phyloP scores from a whole-genome alignment of 2,329 filamentous ascomycete species.

The Penicillium sumatraense region DNA sequence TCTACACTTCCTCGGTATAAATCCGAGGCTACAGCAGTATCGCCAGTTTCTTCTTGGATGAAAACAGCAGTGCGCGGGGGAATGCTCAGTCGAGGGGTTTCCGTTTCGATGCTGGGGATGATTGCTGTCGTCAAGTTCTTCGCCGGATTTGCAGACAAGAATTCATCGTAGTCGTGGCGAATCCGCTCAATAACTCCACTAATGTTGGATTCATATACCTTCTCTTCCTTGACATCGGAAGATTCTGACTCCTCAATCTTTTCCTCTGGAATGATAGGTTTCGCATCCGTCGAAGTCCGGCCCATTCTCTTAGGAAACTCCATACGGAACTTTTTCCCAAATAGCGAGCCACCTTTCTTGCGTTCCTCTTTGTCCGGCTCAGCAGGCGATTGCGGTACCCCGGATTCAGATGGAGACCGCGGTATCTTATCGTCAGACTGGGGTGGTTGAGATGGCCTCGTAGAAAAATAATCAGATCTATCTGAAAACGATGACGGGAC shows the following conservation, averaged over 20 bases:
- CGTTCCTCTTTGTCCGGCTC: conserved; percentile 67
- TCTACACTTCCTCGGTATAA: conserved; percentile 89
- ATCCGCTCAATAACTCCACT: conserved; percentile 52
- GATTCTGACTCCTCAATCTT: conserved; percentile 63
- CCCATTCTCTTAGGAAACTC: conserved; percentile 78
- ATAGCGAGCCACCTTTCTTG: conserved; percentile 62
- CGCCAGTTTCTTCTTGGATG: conserved; percentile 68
- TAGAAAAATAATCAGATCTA: conserved; percentile 76
- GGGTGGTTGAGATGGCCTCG: conserved; percentile 49
- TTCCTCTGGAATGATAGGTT: conserved; percentile 75
- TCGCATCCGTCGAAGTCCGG: conserved; percentile 69
- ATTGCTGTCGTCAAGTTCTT: conserved; percentile 45
- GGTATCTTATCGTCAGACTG: conserved; percentile 58
- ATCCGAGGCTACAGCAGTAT: conserved; percentile 72
- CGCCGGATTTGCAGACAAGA: conserved; percentile 42
- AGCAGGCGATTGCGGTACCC: conserved; percentile 56
- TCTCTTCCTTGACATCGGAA: conserved; percentile 57
- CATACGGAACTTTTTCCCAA: conserved; percentile 84
- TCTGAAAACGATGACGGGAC: conserved; percentile 62
- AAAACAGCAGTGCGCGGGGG: conserved; percentile 61
- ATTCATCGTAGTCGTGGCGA: conserved; percentile 51
- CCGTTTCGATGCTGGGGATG: conserved; percentile 47
- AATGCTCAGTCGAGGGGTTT: conserved; percentile 50
- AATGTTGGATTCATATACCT: conserved; percentile 51
- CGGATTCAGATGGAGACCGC: conserved; percentile 50